Conservation (phyloP, 768 basidiomycete species). For the Solioccasus polychromus region DNA sequence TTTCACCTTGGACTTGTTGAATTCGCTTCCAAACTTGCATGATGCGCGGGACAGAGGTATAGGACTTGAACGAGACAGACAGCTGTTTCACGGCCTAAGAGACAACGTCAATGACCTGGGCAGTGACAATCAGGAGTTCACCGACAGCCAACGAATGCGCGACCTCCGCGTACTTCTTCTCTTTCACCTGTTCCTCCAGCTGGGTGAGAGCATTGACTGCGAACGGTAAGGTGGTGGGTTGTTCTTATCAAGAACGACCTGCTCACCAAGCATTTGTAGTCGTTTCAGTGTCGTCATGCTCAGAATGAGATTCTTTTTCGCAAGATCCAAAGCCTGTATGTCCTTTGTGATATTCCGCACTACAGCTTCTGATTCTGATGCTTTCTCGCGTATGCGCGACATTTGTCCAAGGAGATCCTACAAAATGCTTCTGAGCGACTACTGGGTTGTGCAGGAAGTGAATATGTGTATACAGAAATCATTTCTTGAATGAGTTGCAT, state of each 20-base stretch:
- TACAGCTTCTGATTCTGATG: constrained; percentile 94
- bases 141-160: constrained; percentile 76
- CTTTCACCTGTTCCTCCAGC: constrained; percentile 72
- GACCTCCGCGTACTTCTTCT: constrained; percentile 79
- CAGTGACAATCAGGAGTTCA: constrained; percentile 25
- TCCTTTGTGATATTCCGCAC: constrained; percentile 95
- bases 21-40: constrained; percentile 75
- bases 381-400: constrained; percentile 94
- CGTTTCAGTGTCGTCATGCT: constrained; percentile 90
- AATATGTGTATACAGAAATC: constrained; percentile 81
- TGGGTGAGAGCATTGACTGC: constrained; percentile 81
- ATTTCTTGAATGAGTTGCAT: constrained; percentile 94
- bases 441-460: neutral
- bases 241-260: neutral
- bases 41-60: constrained; percentile 72
- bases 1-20: constrained; percentile 76
- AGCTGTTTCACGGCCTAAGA: constrained; percentile 85
- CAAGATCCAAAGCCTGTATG: constrained; percentile 90
- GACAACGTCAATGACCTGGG: neutral
- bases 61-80: constrained; percentile 74
- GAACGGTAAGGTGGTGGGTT: constrained; percentile 1
- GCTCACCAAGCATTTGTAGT: constrained; percentile 89
- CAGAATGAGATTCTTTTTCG: constrained; percentile 87
- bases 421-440: constrained; percentile 6
- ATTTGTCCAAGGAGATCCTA: constrained; percentile 95